Evolutionary conservation across 202 grass and related monocot genomes (phyloP).

Genomic region (Panicum virgatum): DNA sequence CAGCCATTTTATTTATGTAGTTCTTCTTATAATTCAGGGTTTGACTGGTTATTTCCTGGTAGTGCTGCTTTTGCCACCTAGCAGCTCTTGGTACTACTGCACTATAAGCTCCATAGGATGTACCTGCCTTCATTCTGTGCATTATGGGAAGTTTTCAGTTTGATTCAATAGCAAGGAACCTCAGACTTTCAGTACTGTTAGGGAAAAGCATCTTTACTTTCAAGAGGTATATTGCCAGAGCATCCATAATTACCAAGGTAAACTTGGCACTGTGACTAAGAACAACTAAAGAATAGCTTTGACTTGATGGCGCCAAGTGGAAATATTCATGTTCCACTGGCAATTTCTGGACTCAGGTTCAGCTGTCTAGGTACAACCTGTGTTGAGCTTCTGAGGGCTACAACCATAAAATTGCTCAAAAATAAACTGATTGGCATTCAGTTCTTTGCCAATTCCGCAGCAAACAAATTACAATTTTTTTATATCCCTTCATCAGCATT

Average conservation of each 20-base stretch:
- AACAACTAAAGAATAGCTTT: not conserved
- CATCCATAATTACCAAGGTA: not conserved
- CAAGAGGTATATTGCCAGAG: not conserved
- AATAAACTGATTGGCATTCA: not conserved
- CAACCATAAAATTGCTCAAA: constrained; percentile 2
- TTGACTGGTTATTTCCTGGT: not conserved
- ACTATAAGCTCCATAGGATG: not conserved
- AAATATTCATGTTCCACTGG: not conserved
- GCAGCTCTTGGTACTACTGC: not conserved
- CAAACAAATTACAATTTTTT: not conserved
- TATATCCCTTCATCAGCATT: not conserved
- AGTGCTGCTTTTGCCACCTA: not conserved
- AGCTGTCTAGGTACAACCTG: not conserved
- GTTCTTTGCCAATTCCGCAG: not conserved
- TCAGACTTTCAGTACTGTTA: not conserved
- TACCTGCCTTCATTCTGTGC: not conserved
- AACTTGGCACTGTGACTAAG: not conserved
- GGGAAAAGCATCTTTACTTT: not conserved
- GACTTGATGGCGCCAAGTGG: not conserved
- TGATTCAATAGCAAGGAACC: not conserved
- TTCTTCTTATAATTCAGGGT: not conserved
- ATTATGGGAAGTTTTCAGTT: constrained; percentile 7
- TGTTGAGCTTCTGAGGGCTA: not conserved
- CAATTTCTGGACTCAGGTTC: constrained; percentile 11
- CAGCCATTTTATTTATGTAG: constrained; percentile 13